Evolutionary conservation across 345 rosid species (phyloP).

Genomic region (Raphanus raphanistrum): DNA sequence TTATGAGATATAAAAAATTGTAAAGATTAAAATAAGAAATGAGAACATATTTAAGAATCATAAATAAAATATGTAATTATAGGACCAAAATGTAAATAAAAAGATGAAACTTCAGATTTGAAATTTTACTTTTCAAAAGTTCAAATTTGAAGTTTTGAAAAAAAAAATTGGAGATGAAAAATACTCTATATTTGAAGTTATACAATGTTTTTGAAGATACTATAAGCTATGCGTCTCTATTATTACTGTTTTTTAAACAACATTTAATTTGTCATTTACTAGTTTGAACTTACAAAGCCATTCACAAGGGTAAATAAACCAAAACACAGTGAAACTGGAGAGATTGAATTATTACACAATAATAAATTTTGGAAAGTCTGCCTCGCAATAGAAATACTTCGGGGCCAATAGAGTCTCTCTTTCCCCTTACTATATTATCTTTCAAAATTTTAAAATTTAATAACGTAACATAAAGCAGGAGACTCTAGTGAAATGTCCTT

Average conservation of each 20-base stretch:
- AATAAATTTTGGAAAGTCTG: not conserved
- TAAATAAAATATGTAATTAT: no score
- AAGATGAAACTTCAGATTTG: no score
- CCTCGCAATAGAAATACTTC: not conserved
- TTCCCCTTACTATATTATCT: not conserved
- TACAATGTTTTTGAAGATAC: no score
- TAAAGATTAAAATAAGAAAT: no score
- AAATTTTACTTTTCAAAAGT: no score
- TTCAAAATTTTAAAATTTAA: not conserved
- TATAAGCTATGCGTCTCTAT: not conserved
- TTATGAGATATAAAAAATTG: no score
- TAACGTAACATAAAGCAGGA: not conserved
- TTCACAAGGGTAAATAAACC: not conserved
- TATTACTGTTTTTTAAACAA: not conserved
- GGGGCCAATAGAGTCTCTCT: not conserved
- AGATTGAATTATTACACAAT: not conserved
- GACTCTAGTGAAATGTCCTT: constrained; percentile 23
- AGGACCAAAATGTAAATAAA: no score
- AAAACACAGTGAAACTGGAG: not conserved
- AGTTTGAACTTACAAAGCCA: not conserved
- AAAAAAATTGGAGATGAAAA: no score
- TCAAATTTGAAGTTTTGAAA: no score
- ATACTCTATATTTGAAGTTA: no score
- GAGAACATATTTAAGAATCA: no score
- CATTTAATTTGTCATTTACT: not conserved